Conservation (phyloP, 805 yeast genomes). For the Torulaspora microellipsoides region DNA sequence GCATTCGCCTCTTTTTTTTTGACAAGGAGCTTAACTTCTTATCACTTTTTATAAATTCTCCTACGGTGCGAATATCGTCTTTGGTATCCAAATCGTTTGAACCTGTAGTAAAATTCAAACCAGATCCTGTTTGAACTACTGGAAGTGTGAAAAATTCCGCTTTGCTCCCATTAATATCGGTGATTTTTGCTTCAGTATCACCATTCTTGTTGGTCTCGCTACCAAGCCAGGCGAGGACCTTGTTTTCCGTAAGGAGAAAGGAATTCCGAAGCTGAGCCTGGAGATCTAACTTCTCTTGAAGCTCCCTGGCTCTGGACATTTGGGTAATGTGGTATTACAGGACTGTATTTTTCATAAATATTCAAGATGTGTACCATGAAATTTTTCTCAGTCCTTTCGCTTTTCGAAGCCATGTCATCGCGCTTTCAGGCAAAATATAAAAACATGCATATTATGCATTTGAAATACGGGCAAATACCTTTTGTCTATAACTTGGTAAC, state of each 20-base stretch:
- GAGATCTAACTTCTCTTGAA: constrained; percentile 31
- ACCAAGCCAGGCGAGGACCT: constrained; percentile 30
- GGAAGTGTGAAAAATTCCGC: constrained; percentile 30
- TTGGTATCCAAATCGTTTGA: background rate
- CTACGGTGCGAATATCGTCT: constrained; percentile 34
- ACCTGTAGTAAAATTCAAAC: constrained; percentile 22
- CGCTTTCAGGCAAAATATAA: no score
- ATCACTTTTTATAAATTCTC: constrained; percentile 34
- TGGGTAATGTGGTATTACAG: no score
- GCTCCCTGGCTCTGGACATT: constrained; percentile 35
- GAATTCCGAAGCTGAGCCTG: constrained; percentile 32
- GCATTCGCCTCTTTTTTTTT: constrained; percentile 27
- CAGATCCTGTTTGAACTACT: constrained; percentile 32
- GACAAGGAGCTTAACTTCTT: constrained; percentile 32
- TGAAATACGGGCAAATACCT: no score
- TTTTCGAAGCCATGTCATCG: no score
- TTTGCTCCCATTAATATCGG: constrained; percentile 21
- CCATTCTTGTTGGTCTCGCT: constrained; percentile 5
- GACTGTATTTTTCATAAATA: no score
- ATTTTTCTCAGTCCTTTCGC: no score
- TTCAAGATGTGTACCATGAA: no score
- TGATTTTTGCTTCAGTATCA: constrained; percentile 1
- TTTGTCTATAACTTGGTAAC: no score
- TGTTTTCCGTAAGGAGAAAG: constrained; percentile 20
- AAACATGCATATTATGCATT: no score